Evolutionary conservation across 495 filamentous ascomycete genomes (phyloP), one percentile per base, ranked within the genome.

Genomic region (Peziza echinospora): DNA sequence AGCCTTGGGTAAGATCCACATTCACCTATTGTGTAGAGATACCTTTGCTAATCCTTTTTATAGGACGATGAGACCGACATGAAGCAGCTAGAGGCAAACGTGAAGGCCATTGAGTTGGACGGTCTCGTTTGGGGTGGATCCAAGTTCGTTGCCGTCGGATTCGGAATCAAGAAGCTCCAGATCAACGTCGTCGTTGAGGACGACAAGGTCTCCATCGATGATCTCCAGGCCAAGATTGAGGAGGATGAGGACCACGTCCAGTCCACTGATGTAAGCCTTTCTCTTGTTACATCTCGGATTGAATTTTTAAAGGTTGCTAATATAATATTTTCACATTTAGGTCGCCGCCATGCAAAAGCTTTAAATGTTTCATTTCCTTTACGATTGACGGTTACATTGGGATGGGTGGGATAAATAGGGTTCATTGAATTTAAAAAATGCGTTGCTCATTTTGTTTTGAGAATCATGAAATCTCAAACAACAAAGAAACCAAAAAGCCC

Each of bases 141-240:
- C 61, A 85, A 87, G 71, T 67, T 93, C 49, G 80, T 92, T 34
- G 62, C 85, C 46, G 79, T 96, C 51, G 73, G 84, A 60, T 97
- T 85, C 73, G 91, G 91, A 68, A 92, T 97, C 71, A 93, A 89
- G 78, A 96, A 96, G 76, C 76, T 97, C 51, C 91, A 96, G 74
- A 91, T 97, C 73, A 96, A 81, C 75, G 63, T 94, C 51, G 85
- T 96, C 53, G 71, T 96, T 52, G 89, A 96, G 71, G 89, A 97
- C 61, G 89, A 96, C 47, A 96, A 96, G 72, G 63, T 97, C 60
- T 85, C 82, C 47, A 63, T 80, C 49, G 76, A 82, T 47, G 87
- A 94, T 43, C 76, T 97, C 58, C 78, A 94, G 72, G 71, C 74
- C 52, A 57, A 81, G 67, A 91, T 96, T 60, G 78, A 80, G 64